These are phyloP conservation scores for Leccinellum albellum DNA, from an alignment of 768 basidiomycete species.

Conservation along the genomic window DNA sequence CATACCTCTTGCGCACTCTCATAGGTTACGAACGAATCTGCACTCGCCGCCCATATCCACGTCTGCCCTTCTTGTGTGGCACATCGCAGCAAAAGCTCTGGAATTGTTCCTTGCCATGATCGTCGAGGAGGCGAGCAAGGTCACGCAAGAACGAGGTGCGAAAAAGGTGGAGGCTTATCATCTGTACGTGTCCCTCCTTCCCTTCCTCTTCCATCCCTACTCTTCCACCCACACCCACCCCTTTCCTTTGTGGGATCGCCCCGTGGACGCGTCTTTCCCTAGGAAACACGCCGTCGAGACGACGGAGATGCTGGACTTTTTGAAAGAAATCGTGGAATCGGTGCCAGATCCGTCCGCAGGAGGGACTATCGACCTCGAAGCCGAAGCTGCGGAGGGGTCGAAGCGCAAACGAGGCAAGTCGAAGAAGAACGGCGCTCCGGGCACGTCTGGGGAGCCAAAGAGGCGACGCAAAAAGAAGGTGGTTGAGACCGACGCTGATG, in stretches of 20 bases:
- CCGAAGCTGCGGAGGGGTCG: constrained; percentile 48
- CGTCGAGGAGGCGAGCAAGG: constrained; percentile 76
- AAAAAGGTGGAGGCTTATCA: constrained; percentile 93
- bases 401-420: constrained; percentile 60
- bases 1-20: constrained; percentile 9
- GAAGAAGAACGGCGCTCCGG: constrained; percentile 42
- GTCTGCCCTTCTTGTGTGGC: not conserved
- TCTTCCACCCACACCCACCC: not conserved
- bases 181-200: constrained; percentile 56
- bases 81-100: constrained; percentile 81
- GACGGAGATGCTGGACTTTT: constrained; percentile 87
- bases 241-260: not conserved
- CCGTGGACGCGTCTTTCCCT: not conserved
- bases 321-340: constrained; percentile 84
- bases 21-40: constrained; percentile 10
- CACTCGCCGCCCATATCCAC: not conserved
- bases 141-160: constrained; percentile 71
- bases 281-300: constrained; percentile 93
- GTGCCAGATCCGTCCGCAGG: constrained; percentile 87
- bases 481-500: constrained; percentile 32
- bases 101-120: constrained; percentile 88
- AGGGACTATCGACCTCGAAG: constrained; percentile 70
- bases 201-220: not conserved
- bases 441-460: constrained; percentile 37
- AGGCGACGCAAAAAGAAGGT: constrained; percentile 48